Percentiles rank a stretch among this genome's conserved stretches.
Evolutionary conservation across 2,329 filamentous ascomycete species (phyloP).

Genomic region (Plenodomus lindquistii): DNA sequence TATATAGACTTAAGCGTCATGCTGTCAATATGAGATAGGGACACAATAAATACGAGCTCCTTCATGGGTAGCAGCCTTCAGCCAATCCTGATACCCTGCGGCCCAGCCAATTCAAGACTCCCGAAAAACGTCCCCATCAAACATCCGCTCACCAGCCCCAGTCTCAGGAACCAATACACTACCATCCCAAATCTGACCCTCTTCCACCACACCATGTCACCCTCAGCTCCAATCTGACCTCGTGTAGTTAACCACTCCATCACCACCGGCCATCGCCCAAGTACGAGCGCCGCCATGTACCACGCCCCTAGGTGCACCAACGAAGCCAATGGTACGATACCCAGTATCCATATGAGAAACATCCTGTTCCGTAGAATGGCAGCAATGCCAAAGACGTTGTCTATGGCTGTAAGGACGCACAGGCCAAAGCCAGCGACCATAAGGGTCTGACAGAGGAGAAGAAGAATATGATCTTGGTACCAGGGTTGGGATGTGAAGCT

Average conservation of each 20-base stretch:
- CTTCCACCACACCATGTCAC: constrained; percentile 3
- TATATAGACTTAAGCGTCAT: too few species aligned
- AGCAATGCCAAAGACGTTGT: constrained; percentile 22
- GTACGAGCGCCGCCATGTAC: constrained; percentile 15
- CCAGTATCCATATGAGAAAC: constrained; percentile 25
- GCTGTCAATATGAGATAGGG: too few species aligned
- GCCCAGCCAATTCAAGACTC: constrained; percentile 21
- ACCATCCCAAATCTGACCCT: constrained; percentile 6
- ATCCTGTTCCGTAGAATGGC: constrained; percentile 20
- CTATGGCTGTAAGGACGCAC: constrained; percentile 14
- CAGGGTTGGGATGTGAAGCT: constrained; percentile 14
- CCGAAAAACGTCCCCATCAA: constrained; percentile 20
- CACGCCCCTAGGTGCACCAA: constrained; percentile 21
- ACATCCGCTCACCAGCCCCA: constrained; percentile 9
- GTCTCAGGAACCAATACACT: constrained; percentile 12
- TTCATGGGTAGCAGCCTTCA: neutral
- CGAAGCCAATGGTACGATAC: constrained; percentile 17
- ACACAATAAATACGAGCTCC: neutral
- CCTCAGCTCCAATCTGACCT: neutral
- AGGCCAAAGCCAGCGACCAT: constrained; percentile 18
- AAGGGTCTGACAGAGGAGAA: constrained; percentile 20
- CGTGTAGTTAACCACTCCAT: constrained; percentile 2
- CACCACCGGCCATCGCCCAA: neutral
- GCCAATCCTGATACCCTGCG: neutral
- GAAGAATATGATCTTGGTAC: constrained; percentile 23